Evolutionary conservation across 257 asterid genomes (phyloP), one percentile per base, ranked within the genome.

Genomic region (Avicennia marina): DNA sequence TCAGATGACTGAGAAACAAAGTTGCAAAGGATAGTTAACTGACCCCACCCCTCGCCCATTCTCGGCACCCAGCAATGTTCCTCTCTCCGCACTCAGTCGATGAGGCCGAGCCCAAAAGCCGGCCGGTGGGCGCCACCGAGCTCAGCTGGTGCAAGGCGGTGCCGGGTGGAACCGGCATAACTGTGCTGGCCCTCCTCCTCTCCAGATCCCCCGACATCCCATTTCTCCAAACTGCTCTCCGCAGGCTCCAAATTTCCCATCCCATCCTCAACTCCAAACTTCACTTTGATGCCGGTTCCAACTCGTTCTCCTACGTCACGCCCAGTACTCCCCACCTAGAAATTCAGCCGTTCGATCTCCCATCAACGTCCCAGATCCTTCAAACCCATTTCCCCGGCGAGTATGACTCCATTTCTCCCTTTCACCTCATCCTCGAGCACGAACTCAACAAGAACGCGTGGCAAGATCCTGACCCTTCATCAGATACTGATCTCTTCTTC

Each of bases 71-170:
- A n/a, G n/a, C n/a, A n/a, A n/a, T n/a, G n/a, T n/a, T n/a, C n/a
- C n/a, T n/a, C n/a, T n/a, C n/a, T n/a, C n/a, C n/a, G n/a, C n/a
- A n/a, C n/a, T n/a, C n/a, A n/a, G n/a, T n/a, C n/a, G n/a, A n/a
- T n/a, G n/a, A n/a, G n/a, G n/a, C n/a, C n/a, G n/a, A n/a, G n/a
- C n/a, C n/a, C 53, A 53, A 65, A 64, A 17, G 13, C 73, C 95
- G 98, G 6, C 78, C 67, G n/a, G 72, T 62, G 0, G 88, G 95
- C 21, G 70, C 74, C 75, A 88, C 96, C 27, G 98, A 91, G 78
- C 75, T 43, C 66, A 91, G 94, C 74, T 91, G 95, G 98, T 91
- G 96, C 89, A 80, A 69, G 72, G 96, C 96, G 11, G 90, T 80
- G 1, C 86, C 90, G n/a, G 90, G 90, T 17, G 98, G 98, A 60